Base-by-base conservation (phyloP, 306 rosid genomes). In the Lagenaria siceraria region DNA sequence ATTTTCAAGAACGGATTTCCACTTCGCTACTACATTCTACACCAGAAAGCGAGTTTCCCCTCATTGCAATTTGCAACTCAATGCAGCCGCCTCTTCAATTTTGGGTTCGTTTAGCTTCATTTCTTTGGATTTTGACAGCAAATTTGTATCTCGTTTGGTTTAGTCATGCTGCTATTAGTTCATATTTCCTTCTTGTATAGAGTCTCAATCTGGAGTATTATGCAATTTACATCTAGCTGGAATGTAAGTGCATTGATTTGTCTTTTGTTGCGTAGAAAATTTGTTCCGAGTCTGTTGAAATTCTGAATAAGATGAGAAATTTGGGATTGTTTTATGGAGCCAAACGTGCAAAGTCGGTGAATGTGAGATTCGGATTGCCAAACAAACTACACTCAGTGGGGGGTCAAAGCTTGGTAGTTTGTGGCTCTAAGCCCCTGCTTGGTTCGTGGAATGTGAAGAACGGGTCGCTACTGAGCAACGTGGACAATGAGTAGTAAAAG, bases 361-460 rank as follows among this genome's bases (percentile, higher is more conserved):
- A 81, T 42, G 87, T 90, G 87, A 90, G 88, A 21, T 94, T 94
- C 83, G 82, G 87, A 80, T 61, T 92, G 78, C 97, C n/a, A n/a
- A n/a, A n/a, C 98, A 17, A 92, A 94, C 78, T 84, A 55, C 70
- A 94, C 98, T 21, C 86, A 92, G 0, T 94, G n/a, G n/a, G 98
- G 96, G 98, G 98, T 78, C 93, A 94, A 59, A 88, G 88, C 85
- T 82, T 94, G 84, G 72, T 92, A 64, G 93, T 92, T 27, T 90
- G 91, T 72, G 98, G 98, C 48, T 92, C 98, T 77, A 96, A 84
- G 40, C 85, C 95, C 0, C 22, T 85, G 82, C 91, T 94, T 53
- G 98, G 98, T 65, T 88, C 95, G 2, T 85, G 98, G 96, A 89
- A n/a, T n/a, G n/a, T n/a, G 87, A 92, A 92, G 88, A 92, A 80